Evolutionary conservation across 2,329 filamentous ascomycete genomes (phyloP).

Genomic region (Botrytis elliptica): DNA sequence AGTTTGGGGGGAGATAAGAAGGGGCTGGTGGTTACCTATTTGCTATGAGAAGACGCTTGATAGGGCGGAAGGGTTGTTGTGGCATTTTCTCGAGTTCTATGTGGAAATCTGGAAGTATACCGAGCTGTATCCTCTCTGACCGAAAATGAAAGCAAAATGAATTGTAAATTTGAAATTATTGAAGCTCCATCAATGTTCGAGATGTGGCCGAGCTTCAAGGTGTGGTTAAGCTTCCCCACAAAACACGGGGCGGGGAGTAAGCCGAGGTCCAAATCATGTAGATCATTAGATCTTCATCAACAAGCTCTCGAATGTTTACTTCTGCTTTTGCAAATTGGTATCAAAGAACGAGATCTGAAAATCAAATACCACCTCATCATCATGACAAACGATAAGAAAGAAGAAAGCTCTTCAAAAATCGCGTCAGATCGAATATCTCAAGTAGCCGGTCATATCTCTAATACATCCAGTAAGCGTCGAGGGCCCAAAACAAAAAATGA

Average conservation of each 20-base stretch:
- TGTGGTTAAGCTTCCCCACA: not conserved
- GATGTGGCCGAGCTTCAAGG: not conserved
- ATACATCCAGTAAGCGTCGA: slow-evolving; percentile 34
- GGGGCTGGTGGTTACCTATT: slow-evolving; percentile 45
- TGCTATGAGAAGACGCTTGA: slow-evolving; percentile 52
- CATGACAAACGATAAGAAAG: slow-evolving; percentile 24
- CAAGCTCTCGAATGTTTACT: not conserved
- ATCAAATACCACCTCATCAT: not conserved
- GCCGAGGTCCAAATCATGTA: slow-evolving; percentile 15
- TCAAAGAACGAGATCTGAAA: not conserved
- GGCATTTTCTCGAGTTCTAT: not conserved
- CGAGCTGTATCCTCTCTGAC: not conserved
- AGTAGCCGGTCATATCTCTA: slow-evolving; percentile 35
- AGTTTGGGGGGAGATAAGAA: not conserved
- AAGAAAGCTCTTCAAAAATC: slow-evolving; percentile 19
- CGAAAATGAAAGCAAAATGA: not conserved
- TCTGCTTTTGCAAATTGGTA: not conserved
- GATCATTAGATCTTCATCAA: not conserved
- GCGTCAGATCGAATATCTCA: slow-evolving; percentile 38
- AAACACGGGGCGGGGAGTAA: not conserved
- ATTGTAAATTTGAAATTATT: no score
- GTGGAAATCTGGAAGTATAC: not conserved
- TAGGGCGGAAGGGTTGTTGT: slow-evolving; percentile 33
- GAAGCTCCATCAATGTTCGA: not conserved
- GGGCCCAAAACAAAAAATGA: slow-evolving; percentile 40